A percentile compares a stretch with the other conserved stretches of the same genome.
Evolutionary conservation across 108 stramenopile species (phyloP).

Genomic region (Cylindrotheca fusiformis): DNA sequence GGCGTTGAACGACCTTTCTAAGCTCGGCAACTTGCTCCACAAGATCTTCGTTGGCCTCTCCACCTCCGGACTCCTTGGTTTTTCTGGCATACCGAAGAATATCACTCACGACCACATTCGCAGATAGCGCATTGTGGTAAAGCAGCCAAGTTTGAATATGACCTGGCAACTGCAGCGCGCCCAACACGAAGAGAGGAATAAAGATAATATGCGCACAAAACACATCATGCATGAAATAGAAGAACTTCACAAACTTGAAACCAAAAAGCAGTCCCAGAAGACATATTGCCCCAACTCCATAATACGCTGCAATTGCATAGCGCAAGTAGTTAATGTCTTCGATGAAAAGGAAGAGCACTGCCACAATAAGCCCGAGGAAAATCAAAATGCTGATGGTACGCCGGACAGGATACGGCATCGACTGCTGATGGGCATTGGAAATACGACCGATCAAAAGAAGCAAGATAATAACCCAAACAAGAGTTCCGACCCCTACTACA

Average conservation of each 20-base stretch:
- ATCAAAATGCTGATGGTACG: constrained; percentile 79
- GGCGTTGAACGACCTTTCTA: constrained; percentile 78
- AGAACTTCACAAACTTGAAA: constrained; percentile 75
- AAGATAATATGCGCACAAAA: constrained; percentile 94
- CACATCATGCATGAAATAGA: constrained; percentile 91
- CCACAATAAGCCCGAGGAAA: constrained; percentile 62
- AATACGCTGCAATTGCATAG: constrained; percentile 90
- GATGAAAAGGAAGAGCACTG: constrained; percentile 61
- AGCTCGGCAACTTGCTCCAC: constrained; percentile 88
- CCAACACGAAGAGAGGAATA: constrained; percentile 82
- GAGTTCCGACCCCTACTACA: constrained; percentile 46
- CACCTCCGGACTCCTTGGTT: constrained; percentile 84
- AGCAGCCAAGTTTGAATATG: constrained; percentile 95
- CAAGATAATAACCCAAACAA: constrained; percentile 48
- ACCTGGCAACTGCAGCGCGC: constrained; percentile 82
- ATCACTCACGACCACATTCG: constrained; percentile 95
- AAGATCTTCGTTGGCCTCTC: constrained; percentile 69
- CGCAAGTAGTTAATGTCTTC: constrained; percentile 86
- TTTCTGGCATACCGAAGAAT: constrained; percentile 92
- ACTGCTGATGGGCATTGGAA: constrained; percentile 52
- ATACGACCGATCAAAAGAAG: constrained; percentile 55
- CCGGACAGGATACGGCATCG: constrained; percentile 77
- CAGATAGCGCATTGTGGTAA: constrained; percentile 95
- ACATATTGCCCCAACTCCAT: constrained; percentile 76
- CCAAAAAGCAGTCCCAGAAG: constrained; percentile 80